These are phyloP conservation scores for Bruguiera parviflora DNA, from an alignment of 345 rosid species.

Conservation along the genomic window DNA sequence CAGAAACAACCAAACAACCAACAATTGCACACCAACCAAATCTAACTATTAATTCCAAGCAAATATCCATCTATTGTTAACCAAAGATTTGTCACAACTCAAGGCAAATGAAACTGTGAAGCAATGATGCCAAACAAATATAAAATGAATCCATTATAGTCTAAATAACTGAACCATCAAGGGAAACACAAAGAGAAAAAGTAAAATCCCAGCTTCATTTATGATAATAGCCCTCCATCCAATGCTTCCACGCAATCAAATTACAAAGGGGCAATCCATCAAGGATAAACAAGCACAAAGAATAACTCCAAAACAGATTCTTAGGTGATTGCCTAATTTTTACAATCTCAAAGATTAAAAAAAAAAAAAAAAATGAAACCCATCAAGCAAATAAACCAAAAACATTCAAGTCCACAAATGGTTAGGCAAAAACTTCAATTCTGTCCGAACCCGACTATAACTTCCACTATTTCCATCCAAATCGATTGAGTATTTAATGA, in stretches of 20 bases:
- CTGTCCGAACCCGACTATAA: neutral
- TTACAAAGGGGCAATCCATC: neutral
- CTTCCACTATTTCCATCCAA: neutral
- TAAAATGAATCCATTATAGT: neutral
- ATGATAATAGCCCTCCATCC: neutral
- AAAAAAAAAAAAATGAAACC: too few relatives aligned
- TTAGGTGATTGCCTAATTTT: too few relatives aligned
- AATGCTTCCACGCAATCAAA: too few relatives aligned
- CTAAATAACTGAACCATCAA: neutral
- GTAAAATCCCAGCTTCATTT: neutral
- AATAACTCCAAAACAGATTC: too few relatives aligned
- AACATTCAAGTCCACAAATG: too few relatives aligned
- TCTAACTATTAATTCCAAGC: neutral
- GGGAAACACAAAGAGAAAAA: neutral
- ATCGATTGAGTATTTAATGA: neutral
- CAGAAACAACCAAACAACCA: neutral
- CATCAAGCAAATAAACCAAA: too few relatives aligned
- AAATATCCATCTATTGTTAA: neutral
- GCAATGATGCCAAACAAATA: neutral
- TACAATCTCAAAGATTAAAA: too few relatives aligned
- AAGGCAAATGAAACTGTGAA: neutral
- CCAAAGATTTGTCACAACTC: neutral
- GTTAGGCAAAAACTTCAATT: neutral
- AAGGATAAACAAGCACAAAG: neutral
- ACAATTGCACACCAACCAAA: neutral